These are phyloP conservation scores for Afroboletus lepidellus DNA, from an alignment of 1,284 basidiomycete genomes.

Conservation along the genomic window DNA sequence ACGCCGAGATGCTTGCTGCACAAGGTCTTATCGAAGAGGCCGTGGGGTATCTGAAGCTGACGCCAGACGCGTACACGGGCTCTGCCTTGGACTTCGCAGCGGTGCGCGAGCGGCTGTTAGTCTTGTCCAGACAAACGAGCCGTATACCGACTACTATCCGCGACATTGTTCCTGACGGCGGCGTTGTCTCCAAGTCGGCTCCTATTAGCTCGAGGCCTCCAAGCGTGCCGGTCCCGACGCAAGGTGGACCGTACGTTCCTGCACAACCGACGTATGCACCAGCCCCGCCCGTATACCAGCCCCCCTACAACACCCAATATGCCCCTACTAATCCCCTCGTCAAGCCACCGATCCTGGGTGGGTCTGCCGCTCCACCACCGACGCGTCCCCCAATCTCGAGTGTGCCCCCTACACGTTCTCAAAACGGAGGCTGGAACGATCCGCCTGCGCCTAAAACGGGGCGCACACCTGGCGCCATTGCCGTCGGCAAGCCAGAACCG, in stretches of 20 bases:
- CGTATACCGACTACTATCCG: conserved; percentile 24
- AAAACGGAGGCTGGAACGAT: conserved; percentile 92
- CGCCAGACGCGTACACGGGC: conserved; percentile 78
- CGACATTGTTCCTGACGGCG: conserved; percentile 27
- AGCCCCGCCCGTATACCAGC: conserved; percentile 3
- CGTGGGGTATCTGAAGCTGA: conserved; percentile 76
- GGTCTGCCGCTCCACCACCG: conserved; percentile 23
- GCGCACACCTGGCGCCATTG: conserved; percentile 53
- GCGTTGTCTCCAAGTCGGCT: conserved; percentile 10
- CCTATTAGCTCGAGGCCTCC: conserved; percentile 2
- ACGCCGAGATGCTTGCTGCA: conserved; percentile 87
- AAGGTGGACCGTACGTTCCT: conserved; percentile 15
- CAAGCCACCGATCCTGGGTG: conserved; percentile 17
- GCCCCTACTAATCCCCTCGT: conserved; percentile 9
- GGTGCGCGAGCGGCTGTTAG: conserved; percentile 61
- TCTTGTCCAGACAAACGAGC: conserved; percentile 40
- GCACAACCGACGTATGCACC: conserved; percentile 7
- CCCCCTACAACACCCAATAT: conserved; percentile 33
- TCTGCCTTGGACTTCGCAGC: conserved; percentile 57
- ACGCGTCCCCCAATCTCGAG: conserved; percentile 23
- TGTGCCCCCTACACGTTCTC: conserved; percentile 50
- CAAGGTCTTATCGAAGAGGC: conserved; percentile 90
- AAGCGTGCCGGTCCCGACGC: conserved; percentile 13
- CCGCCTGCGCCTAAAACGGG: conserved; percentile 54
- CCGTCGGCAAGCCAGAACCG: conserved; percentile 55